These are phyloP conservation scores for Orychophragmus violaceus DNA, from an alignment of 345 rosid species.

Conservation along the genomic window DNA sequence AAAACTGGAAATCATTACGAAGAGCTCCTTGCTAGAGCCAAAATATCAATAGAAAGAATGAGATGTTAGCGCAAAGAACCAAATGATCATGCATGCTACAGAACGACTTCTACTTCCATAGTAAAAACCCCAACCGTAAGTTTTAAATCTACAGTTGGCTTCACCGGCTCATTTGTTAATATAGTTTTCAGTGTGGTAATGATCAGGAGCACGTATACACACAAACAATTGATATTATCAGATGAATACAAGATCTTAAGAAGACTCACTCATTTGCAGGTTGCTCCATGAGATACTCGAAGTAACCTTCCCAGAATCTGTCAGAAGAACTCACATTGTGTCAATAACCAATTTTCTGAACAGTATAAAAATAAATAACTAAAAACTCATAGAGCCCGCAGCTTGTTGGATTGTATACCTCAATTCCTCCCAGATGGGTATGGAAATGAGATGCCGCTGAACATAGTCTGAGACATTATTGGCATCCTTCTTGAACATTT, in stretches of 20 bases:
- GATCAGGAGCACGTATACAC: not conserved
- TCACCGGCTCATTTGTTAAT: not conserved
- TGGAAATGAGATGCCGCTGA: conserved; percentile 88
- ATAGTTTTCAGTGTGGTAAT: not conserved
- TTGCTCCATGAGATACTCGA: conserved; percentile 84
- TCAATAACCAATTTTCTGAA: conserved; percentile 9
- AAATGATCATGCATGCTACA: not conserved
- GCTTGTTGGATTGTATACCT: conserved; percentile 37
- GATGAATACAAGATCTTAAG: conserved; percentile 9
- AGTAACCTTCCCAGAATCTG: conserved; percentile 99
- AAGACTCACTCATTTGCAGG: conserved; percentile 74
- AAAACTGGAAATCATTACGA: not conserved
- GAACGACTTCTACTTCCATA: not conserved
- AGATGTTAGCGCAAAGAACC: not conserved
- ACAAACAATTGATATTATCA: conserved; percentile 11
- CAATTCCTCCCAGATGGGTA: conserved; percentile 96
- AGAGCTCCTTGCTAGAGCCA: conserved; percentile 1
- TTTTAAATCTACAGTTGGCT: not conserved
- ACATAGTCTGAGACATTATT: conserved; percentile 87
- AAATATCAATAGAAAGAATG: not conserved
- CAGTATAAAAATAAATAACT: not conserved
- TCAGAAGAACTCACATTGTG: conserved; percentile 4
- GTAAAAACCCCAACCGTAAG: not conserved
- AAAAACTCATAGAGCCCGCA: not conserved
- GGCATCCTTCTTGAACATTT: conserved; percentile 86